Percentiles rank a stretch among this genome's conserved stretches.
phyloP scores from a whole-genome alignment of 805 yeast species.

The Metschnikowia henanensis region DNA sequence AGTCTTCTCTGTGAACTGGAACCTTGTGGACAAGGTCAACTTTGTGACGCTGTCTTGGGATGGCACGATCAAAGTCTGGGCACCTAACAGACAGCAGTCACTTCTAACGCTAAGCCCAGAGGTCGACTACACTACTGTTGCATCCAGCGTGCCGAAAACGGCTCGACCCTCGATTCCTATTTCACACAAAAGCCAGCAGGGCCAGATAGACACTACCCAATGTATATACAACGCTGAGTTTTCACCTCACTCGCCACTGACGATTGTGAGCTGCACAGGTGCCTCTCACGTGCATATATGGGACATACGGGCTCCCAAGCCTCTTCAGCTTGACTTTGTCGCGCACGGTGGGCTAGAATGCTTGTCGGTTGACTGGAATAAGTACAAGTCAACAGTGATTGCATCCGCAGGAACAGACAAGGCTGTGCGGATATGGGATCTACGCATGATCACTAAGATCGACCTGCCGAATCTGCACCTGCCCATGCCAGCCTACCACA shows the following conservation, averaged over 20 bases:
- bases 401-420: constrained; percentile 95
- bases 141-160: constrained; percentile 25
- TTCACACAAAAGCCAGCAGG: constrained; percentile 30
- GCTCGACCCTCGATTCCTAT: constrained; percentile 32
- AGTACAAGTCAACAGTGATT: constrained; percentile 73
- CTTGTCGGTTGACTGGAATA: constrained; percentile 85
- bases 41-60: constrained; percentile 92
- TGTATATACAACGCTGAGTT: constrained; percentile 81
- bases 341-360: constrained; percentile 84
- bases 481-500: constrained; percentile 42
- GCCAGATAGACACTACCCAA: constrained; percentile 33
- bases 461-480: constrained; percentile 36
- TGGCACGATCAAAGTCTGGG: constrained; percentile 81
- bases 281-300: constrained; percentile 75
- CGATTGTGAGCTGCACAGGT: constrained; percentile 69
- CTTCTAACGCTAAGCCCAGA: constrained; percentile 51
- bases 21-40: constrained; percentile 59
- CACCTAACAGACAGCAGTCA: constrained; percentile 57
- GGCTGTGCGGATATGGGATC: constrained; percentile 82
- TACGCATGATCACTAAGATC: constrained; percentile 58
- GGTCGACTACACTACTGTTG: constrained; percentile 28
- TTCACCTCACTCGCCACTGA: constrained; percentile 80
- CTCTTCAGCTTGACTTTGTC: constrained; percentile 56
- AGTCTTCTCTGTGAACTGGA: constrained; percentile 75
- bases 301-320: constrained; percentile 74